phyloP scores from a whole-genome alignment of 768 basidiomycete genomes.

The Leccinum fibrillosum region DNA sequence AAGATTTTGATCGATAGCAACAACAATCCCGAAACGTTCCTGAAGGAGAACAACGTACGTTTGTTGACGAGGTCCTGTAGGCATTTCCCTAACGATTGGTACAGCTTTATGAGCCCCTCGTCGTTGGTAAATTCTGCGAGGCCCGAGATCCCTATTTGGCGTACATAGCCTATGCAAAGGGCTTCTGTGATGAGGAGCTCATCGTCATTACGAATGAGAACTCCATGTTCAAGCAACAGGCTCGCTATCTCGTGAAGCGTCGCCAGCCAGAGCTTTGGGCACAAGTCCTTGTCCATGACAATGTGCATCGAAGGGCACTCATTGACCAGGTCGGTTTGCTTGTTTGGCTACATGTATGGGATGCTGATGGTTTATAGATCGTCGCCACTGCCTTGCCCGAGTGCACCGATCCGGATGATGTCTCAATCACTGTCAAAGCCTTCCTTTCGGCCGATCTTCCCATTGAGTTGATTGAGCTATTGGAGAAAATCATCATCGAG shows the following conservation, averaged over 20 bases:
- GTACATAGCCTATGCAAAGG: slow-evolving; percentile 99
- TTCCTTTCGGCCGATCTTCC: slow-evolving; percentile 97
- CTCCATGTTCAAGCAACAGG: slow-evolving; percentile 99
- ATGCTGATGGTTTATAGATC: slow-evolving; percentile 46
- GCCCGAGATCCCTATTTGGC: slow-evolving; percentile 97
- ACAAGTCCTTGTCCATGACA: slow-evolving; percentile 86
- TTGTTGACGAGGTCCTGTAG: neutral
- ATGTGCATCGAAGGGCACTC: slow-evolving; percentile 87
- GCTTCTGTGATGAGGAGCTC: slow-evolving; percentile 97
- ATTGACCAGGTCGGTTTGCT: slow-evolving; percentile 78
- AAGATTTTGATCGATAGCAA: slow-evolving; percentile 99
- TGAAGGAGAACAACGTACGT: slow-evolving; percentile 97
- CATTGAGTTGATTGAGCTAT: slow-evolving; percentile 91
- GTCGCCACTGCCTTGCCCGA: slow-evolving; percentile 95
- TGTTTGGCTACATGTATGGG: neutral
- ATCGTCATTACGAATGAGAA: slow-evolving; percentile 98
- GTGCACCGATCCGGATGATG: slow-evolving; percentile 97
- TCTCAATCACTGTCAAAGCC: slow-evolving; percentile 96
- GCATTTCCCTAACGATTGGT: slow-evolving; percentile 10
- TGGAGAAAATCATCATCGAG: slow-evolving; percentile 98
- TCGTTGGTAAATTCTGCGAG: slow-evolving; percentile 99
- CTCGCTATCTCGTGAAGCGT: slow-evolving; percentile 95
- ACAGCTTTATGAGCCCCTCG: slow-evolving; percentile 92
- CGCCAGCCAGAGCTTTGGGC: slow-evolving; percentile 95
- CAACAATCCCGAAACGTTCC: slow-evolving; percentile 95